Evolutionary conservation across 2,329 filamentous ascomycete genomes (phyloP).

Genomic region (Pyrenochaeta sp.): DNA sequence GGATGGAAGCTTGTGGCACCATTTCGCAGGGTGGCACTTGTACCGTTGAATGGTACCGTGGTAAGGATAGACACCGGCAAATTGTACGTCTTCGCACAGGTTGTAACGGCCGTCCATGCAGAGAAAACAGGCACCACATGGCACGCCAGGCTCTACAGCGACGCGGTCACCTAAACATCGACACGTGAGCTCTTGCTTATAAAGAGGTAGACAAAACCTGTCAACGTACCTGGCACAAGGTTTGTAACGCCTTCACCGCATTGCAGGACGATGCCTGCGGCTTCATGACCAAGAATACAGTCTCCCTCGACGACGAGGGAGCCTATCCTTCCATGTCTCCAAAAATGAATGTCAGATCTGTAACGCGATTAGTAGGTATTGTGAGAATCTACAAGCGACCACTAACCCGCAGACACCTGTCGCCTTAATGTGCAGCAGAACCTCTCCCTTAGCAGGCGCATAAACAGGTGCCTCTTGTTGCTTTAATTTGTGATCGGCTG

Average conservation of each 20-base stretch:
- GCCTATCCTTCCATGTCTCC: conserved; percentile 70
- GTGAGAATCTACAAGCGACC: too few species aligned
- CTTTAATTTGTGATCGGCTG: conserved; percentile 66
- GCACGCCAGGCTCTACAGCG: conserved; percentile 71
- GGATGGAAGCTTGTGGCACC: conserved; percentile 59
- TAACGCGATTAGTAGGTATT: too few species aligned
- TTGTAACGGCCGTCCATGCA: conserved; percentile 69
- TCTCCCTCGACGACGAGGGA: conserved; percentile 67
- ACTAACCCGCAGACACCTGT: conserved; percentile 73
- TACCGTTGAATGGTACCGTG: conserved; percentile 68
- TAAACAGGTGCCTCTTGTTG: conserved; percentile 64
- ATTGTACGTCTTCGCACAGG: conserved; percentile 68
- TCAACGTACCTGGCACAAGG: conserved; percentile 54
- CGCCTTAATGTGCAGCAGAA: conserved; percentile 67
- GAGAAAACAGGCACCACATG: conserved; percentile 67
- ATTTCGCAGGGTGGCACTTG: conserved; percentile 68
- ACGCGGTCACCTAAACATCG: conserved; percentile 64
- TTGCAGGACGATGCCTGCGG: conserved; percentile 66
- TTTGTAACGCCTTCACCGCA: conserved; percentile 63
- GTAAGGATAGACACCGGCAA: conserved; percentile 68
- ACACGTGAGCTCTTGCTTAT: not conserved
- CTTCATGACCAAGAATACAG: conserved; percentile 72
- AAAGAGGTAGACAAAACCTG: not conserved
- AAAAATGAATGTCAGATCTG: conserved; percentile 73
- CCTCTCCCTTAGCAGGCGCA: conserved; percentile 62